Conservation (phyloP, 1,284 basidiomycete species). For the Tilletia walkeri region DNA sequence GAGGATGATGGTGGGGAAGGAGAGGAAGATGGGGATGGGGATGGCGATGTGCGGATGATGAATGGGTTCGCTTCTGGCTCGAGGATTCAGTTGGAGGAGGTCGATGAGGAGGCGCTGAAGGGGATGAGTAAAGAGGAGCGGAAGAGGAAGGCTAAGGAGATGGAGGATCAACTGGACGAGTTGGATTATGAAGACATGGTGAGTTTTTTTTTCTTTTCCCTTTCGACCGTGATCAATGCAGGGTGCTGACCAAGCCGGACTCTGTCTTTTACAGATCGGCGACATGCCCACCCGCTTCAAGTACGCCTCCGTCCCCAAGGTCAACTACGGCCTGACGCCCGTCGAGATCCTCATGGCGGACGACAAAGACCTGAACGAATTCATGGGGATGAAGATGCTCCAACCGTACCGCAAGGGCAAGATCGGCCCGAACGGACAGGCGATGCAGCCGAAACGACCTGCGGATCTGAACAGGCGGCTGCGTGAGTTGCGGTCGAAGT, state of each 20-base stretch:
- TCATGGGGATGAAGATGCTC: slow-evolving; percentile 81
- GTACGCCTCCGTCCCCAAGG: slow-evolving; percentile 72
- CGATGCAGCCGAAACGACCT: slow-evolving; percentile 61
- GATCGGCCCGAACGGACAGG: slow-evolving; percentile 23
- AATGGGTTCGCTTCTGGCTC: not conserved
- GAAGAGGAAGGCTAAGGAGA: slow-evolving; percentile 66
- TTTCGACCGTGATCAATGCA: too few relatives aligned
- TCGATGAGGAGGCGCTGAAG: not conserved
- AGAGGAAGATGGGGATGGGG: slow-evolving; percentile 52
- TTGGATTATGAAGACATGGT: slow-evolving; percentile 96
- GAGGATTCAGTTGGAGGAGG: not conserved
- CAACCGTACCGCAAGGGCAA: slow-evolving; percentile 76
- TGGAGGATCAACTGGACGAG: slow-evolving; percentile 84
- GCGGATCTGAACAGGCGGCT: slow-evolving; percentile 65
- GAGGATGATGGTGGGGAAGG: slow-evolving; percentile 24
- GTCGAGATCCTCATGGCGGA: slow-evolving; percentile 88
- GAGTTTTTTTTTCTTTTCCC: slow-evolving; percentile 50
- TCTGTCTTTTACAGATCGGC: slow-evolving; percentile 65
- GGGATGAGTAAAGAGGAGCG: slow-evolving; percentile 33
- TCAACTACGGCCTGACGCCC: slow-evolving; percentile 73
- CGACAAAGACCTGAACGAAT: slow-evolving; percentile 87
- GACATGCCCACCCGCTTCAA: slow-evolving; percentile 90
- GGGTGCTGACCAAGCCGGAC: too few relatives aligned
- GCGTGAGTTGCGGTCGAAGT: slow-evolving; percentile 68
- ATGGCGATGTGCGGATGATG: slow-evolving; percentile 16